Evolutionary conservation across 2,329 filamentous ascomycete species (phyloP).

Genomic region (Xylaria sp.): DNA sequence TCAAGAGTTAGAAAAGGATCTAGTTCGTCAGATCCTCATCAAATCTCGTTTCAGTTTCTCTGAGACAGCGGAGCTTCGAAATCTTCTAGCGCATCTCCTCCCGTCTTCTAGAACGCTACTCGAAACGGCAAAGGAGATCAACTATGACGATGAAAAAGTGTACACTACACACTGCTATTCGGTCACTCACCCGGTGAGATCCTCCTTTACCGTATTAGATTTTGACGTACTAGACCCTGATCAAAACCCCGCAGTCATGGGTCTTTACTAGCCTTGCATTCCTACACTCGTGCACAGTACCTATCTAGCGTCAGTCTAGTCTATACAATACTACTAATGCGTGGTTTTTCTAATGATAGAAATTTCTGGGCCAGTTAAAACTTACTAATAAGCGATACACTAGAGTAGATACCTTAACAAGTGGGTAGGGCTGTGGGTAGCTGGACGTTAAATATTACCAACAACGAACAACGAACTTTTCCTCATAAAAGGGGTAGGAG

Average conservation of each 20-base stretch:
- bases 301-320: slow-evolving; percentile 10
- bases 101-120: slow-evolving; percentile 34
- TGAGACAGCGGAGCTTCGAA: slow-evolving; percentile 20
- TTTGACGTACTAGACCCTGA: slow-evolving; percentile 6
- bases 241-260: slow-evolving; percentile 17
- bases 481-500: neutral
- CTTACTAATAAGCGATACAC: neutral
- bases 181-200: slow-evolving; percentile 4
- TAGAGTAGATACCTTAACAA: neutral
- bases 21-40: slow-evolving; percentile 30
- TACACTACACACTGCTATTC: neutral
- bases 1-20: slow-evolving; percentile 11
- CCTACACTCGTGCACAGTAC: neutral
- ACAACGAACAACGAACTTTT: neutral
- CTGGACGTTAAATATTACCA: slow-evolving; percentile 10
- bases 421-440: slow-evolving; percentile 28
- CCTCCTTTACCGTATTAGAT: slow-evolving; percentile 11
- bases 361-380: slow-evolving; percentile 7
- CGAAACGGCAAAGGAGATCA: slow-evolving; percentile 20
- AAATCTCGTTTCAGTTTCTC: slow-evolving; percentile 33
- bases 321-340: slow-evolving; percentile 26
- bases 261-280: slow-evolving; percentile 10
- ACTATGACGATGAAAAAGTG: neutral
- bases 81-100: slow-evolving; percentile 23
- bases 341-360: slow-evolving; percentile 39